Conservation (phyloP, 208 protist species). For the Leishmania gerbilli region DNA sequence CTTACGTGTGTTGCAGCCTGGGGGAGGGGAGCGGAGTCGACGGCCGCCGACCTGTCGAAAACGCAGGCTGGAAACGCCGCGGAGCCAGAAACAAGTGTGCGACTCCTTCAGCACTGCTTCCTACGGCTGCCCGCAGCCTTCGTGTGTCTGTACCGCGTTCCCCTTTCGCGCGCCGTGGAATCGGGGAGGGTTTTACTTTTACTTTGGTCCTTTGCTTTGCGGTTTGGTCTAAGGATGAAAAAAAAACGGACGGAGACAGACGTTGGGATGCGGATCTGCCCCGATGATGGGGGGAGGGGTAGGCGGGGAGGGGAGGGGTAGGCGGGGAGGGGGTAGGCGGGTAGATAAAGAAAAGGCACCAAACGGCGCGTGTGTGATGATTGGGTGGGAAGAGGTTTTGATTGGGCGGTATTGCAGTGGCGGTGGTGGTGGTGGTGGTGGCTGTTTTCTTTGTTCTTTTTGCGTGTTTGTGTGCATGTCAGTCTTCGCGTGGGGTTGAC, state of each 20-base stretch:
- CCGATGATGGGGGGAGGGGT: not conserved
- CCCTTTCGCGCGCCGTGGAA: not conserved
- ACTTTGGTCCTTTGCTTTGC: not conserved
- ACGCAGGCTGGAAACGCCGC: not conserved
- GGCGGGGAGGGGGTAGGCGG: too few relatives aligned
- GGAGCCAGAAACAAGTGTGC: not conserved
- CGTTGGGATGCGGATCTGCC: not conserved
- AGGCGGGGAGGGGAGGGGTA: not conserved
- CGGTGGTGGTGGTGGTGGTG: not conserved
- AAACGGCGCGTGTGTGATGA: not conserved
- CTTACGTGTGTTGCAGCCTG: too few relatives aligned
- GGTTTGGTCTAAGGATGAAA: not conserved
- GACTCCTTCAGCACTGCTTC: not conserved
- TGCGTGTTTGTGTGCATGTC: not conserved
- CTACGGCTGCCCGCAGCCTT: not conserved
- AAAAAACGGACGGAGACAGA: not conserved
- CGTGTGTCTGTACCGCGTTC: not conserved
- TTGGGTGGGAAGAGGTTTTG: not conserved
- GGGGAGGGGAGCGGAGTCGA: not conserved
- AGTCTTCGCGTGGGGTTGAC: not conserved
- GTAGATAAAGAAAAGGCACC: not conserved
- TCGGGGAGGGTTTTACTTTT: not conserved
- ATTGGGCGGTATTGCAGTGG: not conserved
- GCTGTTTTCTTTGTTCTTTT: not conserved
- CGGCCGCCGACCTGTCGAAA: too few relatives aligned